A percentile compares a stretch with the other conserved stretches of the same genome.
Conservation (phyloP, 257 asterid genomes). For the Plantago major region DNA sequence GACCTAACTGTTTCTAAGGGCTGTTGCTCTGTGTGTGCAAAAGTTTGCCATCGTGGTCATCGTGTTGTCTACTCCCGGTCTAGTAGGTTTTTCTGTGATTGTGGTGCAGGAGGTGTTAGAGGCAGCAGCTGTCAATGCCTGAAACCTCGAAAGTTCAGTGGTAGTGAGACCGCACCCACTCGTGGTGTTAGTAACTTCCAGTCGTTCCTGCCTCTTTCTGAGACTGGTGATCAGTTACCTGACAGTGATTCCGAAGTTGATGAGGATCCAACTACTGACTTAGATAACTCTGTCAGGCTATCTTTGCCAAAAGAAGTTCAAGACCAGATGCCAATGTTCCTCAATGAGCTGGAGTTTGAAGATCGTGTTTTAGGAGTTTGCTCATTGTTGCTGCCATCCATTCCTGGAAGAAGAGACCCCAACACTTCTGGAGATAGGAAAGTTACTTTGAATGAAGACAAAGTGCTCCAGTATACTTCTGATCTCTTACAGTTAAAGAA, state of each 20-base stretch:
- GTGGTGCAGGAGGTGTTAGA: slow-evolving; percentile 99
- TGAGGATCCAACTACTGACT: slow-evolving; percentile 63
- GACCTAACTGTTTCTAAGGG: slow-evolving; percentile 98
- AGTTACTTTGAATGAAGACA: slow-evolving; percentile 57
- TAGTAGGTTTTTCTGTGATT: slow-evolving; percentile 97
- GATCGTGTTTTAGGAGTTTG: slow-evolving; percentile 65
- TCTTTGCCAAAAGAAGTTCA: slow-evolving; percentile 74
- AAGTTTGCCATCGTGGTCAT: slow-evolving; percentile 99
- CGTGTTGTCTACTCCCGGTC: slow-evolving; percentile 99
- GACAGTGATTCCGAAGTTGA: slow-evolving; percentile 94
- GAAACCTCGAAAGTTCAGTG: slow-evolving; percentile 86
- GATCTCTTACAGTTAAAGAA: slow-evolving; percentile 92
- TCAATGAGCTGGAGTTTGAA: slow-evolving; percentile 74
- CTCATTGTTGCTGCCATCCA: slow-evolving; percentile 66
- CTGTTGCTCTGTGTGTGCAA: slow-evolving; percentile 97
- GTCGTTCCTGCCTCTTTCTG: slow-evolving; percentile 76
- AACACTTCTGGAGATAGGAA: slow-evolving; percentile 57
- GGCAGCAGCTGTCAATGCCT: slow-evolving; percentile 97
- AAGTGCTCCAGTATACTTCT: slow-evolving; percentile 55
- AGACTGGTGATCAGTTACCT: slow-evolving; percentile 76
- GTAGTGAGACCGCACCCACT: slow-evolving; percentile 51
- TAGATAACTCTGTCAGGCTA: slow-evolving; percentile 56
- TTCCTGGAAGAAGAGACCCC: slow-evolving; percentile 64
- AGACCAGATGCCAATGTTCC: slow-evolving; percentile 65
- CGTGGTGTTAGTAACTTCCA: slow-evolving; percentile 61